Conservation (phyloP, 371 early-diverging fungal genomes). For the Mucor piriformis region DNA sequence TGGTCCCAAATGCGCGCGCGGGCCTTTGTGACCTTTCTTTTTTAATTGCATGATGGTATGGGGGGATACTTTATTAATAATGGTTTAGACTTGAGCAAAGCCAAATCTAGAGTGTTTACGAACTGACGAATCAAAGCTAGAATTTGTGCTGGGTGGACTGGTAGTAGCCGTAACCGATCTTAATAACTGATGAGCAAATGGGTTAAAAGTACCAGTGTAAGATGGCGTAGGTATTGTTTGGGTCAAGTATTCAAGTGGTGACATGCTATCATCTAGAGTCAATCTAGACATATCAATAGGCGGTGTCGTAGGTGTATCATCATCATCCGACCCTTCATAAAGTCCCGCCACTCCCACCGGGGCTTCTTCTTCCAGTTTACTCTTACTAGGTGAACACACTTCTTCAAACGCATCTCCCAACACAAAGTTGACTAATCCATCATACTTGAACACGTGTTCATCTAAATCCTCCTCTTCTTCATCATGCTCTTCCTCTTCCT, state of each 20-base stretch:
- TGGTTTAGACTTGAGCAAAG: conserved; percentile 36
- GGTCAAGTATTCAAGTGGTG: conserved; percentile 40
- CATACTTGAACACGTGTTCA: conserved; percentile 2
- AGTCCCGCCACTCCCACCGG: conserved; percentile 42
- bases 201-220: conserved; percentile 48
- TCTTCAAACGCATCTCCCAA: conserved; percentile 41
- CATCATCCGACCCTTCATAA: conserved; percentile 11
- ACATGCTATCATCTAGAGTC: conserved; percentile 11
- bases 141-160: background rate
- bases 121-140: conserved; percentile 35
- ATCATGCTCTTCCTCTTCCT: background rate
- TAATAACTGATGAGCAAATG: conserved; percentile 44
- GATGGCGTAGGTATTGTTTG: conserved; percentile 37
- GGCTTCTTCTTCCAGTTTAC: conserved; percentile 19
- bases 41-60: background rate
- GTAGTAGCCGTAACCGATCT: conserved; percentile 12
- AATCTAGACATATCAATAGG: background rate
- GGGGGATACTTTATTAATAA: background rate
- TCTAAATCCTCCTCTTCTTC: conserved; percentile 7
- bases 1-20: no score
- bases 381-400: background rate
- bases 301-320: conserved; percentile 4
- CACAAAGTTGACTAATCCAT: conserved; percentile 42
- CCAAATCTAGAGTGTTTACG: conserved; percentile 52
- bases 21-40: background rate